Evolutionary conservation across 2,329 filamentous ascomycete genomes (phyloP).

Genomic region (Fusarium guadeloupense): DNA sequence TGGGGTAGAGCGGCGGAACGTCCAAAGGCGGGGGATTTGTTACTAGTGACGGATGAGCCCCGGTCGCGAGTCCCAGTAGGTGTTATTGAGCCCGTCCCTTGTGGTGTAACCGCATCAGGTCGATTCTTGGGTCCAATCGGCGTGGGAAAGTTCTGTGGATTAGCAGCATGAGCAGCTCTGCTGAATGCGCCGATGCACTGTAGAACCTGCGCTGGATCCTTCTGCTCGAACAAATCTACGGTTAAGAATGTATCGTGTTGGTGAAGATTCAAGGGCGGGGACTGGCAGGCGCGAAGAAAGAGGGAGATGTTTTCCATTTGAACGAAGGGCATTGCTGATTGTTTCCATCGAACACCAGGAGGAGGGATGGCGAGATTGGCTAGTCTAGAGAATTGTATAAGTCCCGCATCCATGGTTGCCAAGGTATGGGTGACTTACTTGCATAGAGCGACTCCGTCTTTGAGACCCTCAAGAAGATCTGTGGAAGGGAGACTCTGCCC

Average conservation of each 20-base stretch:
- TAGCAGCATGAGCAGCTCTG: constrained; percentile 78
- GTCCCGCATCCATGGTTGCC: constrained; percentile 22
- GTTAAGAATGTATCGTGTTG: constrained; percentile 97
- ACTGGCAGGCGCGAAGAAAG: constrained; percentile 89
- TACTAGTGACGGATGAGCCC: constrained; percentile 66
- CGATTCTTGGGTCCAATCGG: constrained; percentile 78
- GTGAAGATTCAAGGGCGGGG: constrained; percentile 84
- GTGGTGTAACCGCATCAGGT: constrained; percentile 69
- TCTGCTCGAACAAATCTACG: constrained; percentile 93
- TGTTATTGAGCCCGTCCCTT: constrained; percentile 67
- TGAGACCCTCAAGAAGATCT: constrained; percentile 86
- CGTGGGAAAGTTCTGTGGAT: constrained; percentile 77
- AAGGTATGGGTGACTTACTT: constrained; percentile 65
- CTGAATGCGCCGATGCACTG: constrained; percentile 95
- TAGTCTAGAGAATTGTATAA: constrained; percentile 64
- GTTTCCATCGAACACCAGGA: constrained; percentile 87
- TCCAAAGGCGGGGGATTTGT: constrained; percentile 61
- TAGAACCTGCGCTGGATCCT: constrained; percentile 94
- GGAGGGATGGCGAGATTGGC: constrained; percentile 81
- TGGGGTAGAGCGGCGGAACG: constrained; percentile 54
- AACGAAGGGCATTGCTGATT: constrained; percentile 94
- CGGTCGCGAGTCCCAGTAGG: constrained; percentile 58
- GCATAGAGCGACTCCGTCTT: constrained; percentile 93
- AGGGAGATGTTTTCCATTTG: constrained; percentile 99
- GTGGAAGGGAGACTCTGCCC: constrained; percentile 75